Percentiles rank a stretch among this genome's conserved stretches.
Conservation (phyloP, 1,139 yeast species). For the Meyerozyma smithsonii region DNA sequence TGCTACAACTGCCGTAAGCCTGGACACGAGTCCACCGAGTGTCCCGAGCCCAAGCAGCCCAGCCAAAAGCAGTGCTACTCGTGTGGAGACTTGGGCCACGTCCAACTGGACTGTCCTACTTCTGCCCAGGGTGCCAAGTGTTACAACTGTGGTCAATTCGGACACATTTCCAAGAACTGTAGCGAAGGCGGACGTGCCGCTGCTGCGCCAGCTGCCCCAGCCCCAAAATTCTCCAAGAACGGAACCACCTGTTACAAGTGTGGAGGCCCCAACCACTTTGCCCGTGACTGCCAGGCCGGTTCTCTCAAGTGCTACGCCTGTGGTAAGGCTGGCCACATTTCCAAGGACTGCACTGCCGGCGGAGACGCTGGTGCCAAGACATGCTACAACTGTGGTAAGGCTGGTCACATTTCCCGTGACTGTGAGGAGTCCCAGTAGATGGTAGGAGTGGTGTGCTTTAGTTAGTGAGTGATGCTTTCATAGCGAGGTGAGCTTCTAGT, state of each 20-base stretch:
- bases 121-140: conserved; percentile 47
- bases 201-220: conserved; percentile 16
- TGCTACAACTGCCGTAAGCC: conserved; percentile 92
- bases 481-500: too few relatives aligned
- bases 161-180: conserved; percentile 81
- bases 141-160: conserved; percentile 64
- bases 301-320: conserved; percentile 83
- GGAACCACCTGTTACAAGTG: conserved; percentile 82
- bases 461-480: too few relatives aligned
- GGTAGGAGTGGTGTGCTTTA: too few relatives aligned
- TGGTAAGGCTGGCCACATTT: conserved; percentile 84
- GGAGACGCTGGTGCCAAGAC: conserved; percentile 42
- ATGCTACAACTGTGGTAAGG: conserved; percentile 40
- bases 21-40: conserved; percentile 85
- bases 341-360: conserved; percentile 65
- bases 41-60: conserved; percentile 83
- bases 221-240: conserved; percentile 16
- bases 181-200: conserved; percentile 23
- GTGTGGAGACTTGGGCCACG: conserved; percentile 73
- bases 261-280: conserved; percentile 91
- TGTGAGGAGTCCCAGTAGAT: conserved; percentile 14
- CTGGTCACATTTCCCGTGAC: conserved; percentile 35
- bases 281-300: conserved; percentile 82
- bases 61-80: conserved; percentile 85
- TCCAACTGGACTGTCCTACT: conserved; percentile 62